Evolutionary conservation across 208 protist genomes (phyloP).

Genomic region (Porcisia deanei): DNA sequence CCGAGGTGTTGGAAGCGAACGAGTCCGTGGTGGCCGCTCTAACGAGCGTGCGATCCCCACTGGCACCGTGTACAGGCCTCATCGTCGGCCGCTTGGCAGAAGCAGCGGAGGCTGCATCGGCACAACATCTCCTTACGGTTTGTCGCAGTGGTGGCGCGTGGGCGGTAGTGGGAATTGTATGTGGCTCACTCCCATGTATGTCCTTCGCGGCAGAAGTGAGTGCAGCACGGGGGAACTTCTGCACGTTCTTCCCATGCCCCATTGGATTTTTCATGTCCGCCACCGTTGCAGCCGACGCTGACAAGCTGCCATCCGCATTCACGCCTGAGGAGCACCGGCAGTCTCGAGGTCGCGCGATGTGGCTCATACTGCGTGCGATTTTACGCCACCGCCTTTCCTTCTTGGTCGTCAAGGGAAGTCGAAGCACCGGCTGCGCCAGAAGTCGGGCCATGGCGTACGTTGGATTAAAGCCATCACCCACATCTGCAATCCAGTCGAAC

Average conservation of each 20-base stretch:
- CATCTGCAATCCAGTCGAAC: constrained; percentile 89
- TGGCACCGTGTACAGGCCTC: neutral
- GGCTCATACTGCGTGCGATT: neutral
- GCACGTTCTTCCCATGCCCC: neutral
- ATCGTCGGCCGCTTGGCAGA: neutral
- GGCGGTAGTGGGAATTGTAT: neutral
- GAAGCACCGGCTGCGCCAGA: constrained; percentile 59
- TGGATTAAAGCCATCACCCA: constrained; percentile 89
- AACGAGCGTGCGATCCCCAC: neutral
- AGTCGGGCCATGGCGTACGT: constrained; percentile 87
- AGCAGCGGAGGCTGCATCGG: neutral
- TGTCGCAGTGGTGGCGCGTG: no score
- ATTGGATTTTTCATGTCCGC: no score
- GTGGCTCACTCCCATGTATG: neutral
- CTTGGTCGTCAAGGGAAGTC: constrained; percentile 13
- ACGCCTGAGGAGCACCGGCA: constrained; percentile 48
- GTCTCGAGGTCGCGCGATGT: neutral
- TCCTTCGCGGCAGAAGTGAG: neutral
- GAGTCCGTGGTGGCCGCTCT: neutral
- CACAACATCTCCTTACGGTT: no score
- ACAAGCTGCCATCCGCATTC: neutral
- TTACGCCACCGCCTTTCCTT: constrained; percentile 1
- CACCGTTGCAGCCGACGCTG: neutral
- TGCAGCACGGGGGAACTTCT: neutral
- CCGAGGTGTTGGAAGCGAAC: neutral